phyloP scores from a whole-genome alignment of 345 rosid genomes.

The Hevea brasiliensis region DNA sequence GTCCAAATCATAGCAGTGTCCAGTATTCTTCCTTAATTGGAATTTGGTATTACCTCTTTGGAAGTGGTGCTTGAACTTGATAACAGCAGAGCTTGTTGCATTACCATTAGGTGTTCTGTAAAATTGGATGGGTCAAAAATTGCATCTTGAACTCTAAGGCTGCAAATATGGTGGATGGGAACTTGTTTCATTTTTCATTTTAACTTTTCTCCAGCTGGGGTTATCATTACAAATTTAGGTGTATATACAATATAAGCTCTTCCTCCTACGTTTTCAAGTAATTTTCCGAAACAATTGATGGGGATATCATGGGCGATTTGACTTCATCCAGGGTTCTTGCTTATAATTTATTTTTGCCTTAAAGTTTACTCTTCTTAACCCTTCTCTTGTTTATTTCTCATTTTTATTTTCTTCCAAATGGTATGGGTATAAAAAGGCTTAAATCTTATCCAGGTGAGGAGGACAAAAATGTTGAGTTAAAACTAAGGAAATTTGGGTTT shows the following conservation, averaged over 20 bases:
- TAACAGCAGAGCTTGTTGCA: background rate
- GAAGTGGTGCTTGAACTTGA: background rate
- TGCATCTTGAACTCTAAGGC: background rate
- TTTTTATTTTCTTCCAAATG: slow-evolving; percentile 3
- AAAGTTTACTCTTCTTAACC: background rate
- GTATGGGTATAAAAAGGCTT: background rate
- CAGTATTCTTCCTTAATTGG: background rate
- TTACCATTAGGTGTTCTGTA: background rate
- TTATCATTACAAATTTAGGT: background rate
- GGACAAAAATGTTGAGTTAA: slow-evolving; percentile 67
- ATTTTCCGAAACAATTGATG: background rate
- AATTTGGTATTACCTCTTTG: background rate
- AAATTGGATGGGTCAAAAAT: background rate
- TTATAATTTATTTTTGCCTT: slow-evolving; percentile 5
- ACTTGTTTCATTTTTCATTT: background rate
- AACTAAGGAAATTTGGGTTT: slow-evolving; percentile 53
- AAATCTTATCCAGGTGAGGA: slow-evolving; percentile 60
- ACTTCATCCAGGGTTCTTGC: slow-evolving; percentile 4
- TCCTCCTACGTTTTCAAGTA: background rate
- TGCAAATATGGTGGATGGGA: background rate
- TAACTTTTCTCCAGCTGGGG: background rate
- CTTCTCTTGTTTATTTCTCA: background rate
- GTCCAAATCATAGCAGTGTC: background rate
- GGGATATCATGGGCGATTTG: background rate
- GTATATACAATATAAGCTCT: background rate